Base-by-base conservation (phyloP, 106 monocot species). In the Acorus gramineus region DNA sequence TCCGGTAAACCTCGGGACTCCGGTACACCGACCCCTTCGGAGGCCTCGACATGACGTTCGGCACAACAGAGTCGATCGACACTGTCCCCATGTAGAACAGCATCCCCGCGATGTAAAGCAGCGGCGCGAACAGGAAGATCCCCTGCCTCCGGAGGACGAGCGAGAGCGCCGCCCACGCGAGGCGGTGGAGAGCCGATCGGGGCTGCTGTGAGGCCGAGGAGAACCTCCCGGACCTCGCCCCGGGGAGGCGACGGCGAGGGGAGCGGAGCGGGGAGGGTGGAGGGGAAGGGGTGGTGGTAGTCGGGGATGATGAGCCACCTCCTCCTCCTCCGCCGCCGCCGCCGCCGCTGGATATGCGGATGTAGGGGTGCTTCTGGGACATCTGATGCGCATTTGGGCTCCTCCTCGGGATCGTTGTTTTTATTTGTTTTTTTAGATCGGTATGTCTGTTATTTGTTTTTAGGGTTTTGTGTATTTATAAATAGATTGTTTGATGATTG, bases 21-120 rank as follows among this genome's bases (percentile, higher is more conserved):
- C 84, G 61, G 59, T 89, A 93, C 2, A 93, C 74, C 28, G 93
- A 89, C 4, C 93, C 86, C 28, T 28, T 28, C 4, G 79, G 74
- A 3, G 81, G 71, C 10, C 81, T 72, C 47, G 83, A 60, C 13
- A 70, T 71, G 69, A 93, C 86, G 63, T 86, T 86, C 59, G 57
- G 73, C 2, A 89, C 89, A 43, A 89, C 79, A 55, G 79, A 77
- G 43, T 93, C 93, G 46, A 93, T 79, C 8, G 89, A 77, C 6
- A 93, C 86, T 13, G 89, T 83, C 14, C 89, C 93, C 93, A 93
- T 85, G 62, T 86, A 93, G 14, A 93, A 44, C 54, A 93, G 71
- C 86, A 93, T 93, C 66, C 80, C 82, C 11, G 83, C 77, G 2
- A 93, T 89, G 66, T 93, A 93, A 48, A 93, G 63, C 50, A 93